Conservation (phyloP, 202 grass and related monocot genomes). For the Schoenoplectus triqueter region DNA sequence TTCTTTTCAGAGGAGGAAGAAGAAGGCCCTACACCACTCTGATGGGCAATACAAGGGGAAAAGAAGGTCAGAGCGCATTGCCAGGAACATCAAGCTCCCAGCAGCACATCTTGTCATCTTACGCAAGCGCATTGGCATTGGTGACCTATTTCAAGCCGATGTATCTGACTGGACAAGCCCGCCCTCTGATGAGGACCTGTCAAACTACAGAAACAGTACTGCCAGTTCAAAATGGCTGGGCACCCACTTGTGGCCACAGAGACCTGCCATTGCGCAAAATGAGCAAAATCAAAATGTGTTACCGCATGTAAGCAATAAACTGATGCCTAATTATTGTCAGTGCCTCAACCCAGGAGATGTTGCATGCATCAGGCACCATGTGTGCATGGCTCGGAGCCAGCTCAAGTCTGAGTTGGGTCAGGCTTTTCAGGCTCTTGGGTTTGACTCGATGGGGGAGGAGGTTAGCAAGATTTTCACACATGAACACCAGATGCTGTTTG, state of each 20-base stretch:
- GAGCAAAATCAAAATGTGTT: not conserved
- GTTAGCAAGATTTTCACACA: conserved; percentile 56
- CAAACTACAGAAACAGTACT: conserved; percentile 54
- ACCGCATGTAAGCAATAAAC: not conserved
- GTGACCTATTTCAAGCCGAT: conserved; percentile 81
- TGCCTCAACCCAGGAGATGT: conserved; percentile 67
- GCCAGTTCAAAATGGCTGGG: conserved; percentile 71
- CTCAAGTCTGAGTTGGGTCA: conserved; percentile 80
- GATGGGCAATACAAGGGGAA: conserved; percentile 57
- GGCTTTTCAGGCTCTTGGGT: conserved; percentile 69
- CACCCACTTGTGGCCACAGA: conserved; percentile 65
- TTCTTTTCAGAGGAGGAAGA: conserved; percentile 69
- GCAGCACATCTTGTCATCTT: conserved; percentile 59
- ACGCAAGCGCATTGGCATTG: conserved; percentile 74
- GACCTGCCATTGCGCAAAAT: conserved; percentile 36
- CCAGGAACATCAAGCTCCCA: conserved; percentile 64
- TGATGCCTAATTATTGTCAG: conserved; percentile 48
- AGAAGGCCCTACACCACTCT: conserved; percentile 38
- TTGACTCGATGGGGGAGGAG: conserved; percentile 81
- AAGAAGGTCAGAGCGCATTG: conserved; percentile 91
- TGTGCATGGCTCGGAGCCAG: conserved; percentile 51
- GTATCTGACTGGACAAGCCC: conserved; percentile 62
- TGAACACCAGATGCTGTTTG: conserved; percentile 64
- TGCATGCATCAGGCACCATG: conserved; percentile 69
- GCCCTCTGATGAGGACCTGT: conserved; percentile 50